Evolutionary conservation across 2,329 filamentous ascomycete species (phyloP).

Genomic region (Acephala macrosclerotiorum): DNA sequence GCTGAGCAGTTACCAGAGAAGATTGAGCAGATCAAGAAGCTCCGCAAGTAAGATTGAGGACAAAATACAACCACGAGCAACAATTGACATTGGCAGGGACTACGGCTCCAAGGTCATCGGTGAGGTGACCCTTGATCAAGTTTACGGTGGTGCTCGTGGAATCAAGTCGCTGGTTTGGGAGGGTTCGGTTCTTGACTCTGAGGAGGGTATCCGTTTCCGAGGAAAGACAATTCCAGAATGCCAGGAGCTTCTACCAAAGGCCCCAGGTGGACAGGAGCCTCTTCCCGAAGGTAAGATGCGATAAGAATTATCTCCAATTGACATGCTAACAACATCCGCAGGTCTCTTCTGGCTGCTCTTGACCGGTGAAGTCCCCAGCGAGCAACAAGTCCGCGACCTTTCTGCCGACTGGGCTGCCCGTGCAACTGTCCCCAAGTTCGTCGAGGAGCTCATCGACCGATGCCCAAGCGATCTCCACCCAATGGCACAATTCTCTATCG

Average conservation of each 20-base stretch:
- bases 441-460: conserved; percentile 99
- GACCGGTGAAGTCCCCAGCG: conserved; percentile 95
- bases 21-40: conserved; percentile 99
- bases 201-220: conserved; percentile 99
- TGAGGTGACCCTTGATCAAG: conserved; percentile 98
- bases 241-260: conserved; percentile 97
- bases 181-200: conserved; percentile 94
- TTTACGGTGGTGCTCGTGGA: conserved; percentile 98
- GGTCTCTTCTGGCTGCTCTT: conserved; percentile 99
- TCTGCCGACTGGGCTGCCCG: conserved; percentile 99
- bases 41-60: conserved; percentile 79
- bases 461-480: conserved; percentile 99
- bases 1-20: conserved; percentile 94
- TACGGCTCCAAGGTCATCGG: conserved; percentile 94
- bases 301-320: conserved; percentile 4
- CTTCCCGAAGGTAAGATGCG: conserved; percentile 81
- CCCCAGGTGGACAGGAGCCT: conserved; percentile 94
- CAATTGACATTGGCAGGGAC: conserved; percentile 65
- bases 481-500: conserved; percentile 99
- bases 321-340: conserved; percentile 41
- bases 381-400: conserved; percentile 98
- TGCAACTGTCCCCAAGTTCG: conserved; percentile 95
- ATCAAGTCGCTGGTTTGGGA: conserved; percentile 99
- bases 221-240: conserved; percentile 99
- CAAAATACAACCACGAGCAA: conserved; percentile 9